Base-by-base conservation (phyloP, 495 filamentous ascomycete genomes). In the Hypoxylon fuscum region DNA sequence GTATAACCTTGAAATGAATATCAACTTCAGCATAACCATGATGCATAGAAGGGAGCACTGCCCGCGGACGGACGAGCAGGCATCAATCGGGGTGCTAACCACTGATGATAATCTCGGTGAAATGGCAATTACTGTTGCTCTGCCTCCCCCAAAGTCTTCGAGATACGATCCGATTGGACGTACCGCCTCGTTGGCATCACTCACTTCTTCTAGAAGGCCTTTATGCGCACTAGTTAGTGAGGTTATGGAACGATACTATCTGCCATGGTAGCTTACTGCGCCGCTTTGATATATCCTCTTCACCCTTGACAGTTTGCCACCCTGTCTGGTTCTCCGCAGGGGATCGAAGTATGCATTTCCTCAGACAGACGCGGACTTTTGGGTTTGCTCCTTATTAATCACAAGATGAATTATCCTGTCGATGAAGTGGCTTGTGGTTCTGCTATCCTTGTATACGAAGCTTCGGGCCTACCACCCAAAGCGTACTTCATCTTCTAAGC, bases 271-370 rank as follows among this genome's bases (percentile, higher is more conserved):
- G 21, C 32, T 38, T 45, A 27, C 63, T 66, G 46, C 63, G 57
- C 63, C 63, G 57, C 63, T 46, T 49, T 53, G 52, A 57, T 62
- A 58, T 57, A 32, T 32, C 32, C 31, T 43, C 49, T 31, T 45
- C 31, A 41, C 32, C 14, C 49, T 50, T n/a, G 31, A 32, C 9
- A 21, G 12, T 59, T 65, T 27, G 62, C 55, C 62, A 55, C 62
- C 42, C 25, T 21, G 20, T 31, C 35, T 38, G 3, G 22, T n/a
- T 49, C 25, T 58, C 14, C 17, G 50, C 55, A 40, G 34, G 48
- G 55, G 11, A 5, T 42, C 31, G 55, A 38, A 48, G 17, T 43
- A 31, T 31, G 25, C 1, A 32, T 21, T 17, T 47, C 12, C 12
- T 10, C 25, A 11, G 15, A 15, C 32, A 34, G 29, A 9, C 7